Base-by-base conservation (phyloP, 2,329 filamentous ascomycete species). In the Annulohypoxylon truncatum region DNA sequence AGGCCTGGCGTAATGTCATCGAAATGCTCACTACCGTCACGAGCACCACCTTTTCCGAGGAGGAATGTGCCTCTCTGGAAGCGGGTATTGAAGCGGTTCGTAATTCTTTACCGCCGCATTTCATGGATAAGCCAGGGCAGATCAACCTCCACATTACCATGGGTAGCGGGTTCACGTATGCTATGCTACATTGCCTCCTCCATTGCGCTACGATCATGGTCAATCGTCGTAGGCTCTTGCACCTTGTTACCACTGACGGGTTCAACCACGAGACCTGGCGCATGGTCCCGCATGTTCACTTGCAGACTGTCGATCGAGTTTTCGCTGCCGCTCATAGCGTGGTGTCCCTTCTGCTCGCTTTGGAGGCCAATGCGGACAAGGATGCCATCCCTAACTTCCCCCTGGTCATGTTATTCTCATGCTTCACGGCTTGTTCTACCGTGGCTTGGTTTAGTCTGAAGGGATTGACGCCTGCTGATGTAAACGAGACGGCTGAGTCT, bases 141-240 rank as follows among this genome's bases (percentile, higher is more conserved):
- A 86, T 89, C 73, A 86, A 84, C 72, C 79, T 88, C 4, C 87
- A 89, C 75, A 87, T 89, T 73, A 88, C 87, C 18, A 89, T 89
- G 87, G 87, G 87, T 33, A 88, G 86, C 46, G 87, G 87, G 59
- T 87, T 85, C 71, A 88, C 85, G 0, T 89, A 87, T 73, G 86
- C 87, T 67, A 87, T 89, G 84, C 82, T 89, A 53, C 87, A 89
- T 75, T 87, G 84, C 61, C 82, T 89, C 20, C 80, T 89, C 18
- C 86, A 89, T 74, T 88, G 85, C 71, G 84, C 86, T 8, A 86
- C 84, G 26, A 85, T 89, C 67, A 88, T 89, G 74, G 84, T 88
- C 48, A 86, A 88, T 73, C 85, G 87, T 7, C 85, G 87, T 22
- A 83, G 85, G 51, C 84, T 89, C 38, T 79, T 89, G 44, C 86